Evolutionary conservation across 2,329 filamentous ascomycete genomes (phyloP).

Genomic region (Sclerotinia nivalis): DNA sequence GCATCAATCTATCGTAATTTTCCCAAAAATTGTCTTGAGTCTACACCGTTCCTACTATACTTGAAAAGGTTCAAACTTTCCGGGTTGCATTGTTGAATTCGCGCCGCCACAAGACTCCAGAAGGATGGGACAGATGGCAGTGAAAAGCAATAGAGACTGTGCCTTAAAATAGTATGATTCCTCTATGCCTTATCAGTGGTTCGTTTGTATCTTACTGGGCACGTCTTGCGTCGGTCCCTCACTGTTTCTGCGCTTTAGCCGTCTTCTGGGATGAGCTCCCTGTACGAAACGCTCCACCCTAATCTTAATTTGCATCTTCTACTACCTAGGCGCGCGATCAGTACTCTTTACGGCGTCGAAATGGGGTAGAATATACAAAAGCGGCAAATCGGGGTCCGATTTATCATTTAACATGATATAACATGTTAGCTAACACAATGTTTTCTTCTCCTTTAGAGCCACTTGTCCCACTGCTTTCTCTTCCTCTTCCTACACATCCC

Average conservation of each 20-base stretch:
- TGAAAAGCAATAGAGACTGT: background rate
- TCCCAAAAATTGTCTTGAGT: background rate
- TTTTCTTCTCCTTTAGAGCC: slow-evolving; percentile 12
- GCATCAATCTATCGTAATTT: background rate
- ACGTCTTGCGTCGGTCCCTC: background rate
- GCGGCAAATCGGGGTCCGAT: background rate
- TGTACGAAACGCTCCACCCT: slow-evolving; percentile 20
- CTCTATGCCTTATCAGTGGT: slow-evolving; percentile 8
- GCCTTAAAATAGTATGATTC: slow-evolving; percentile 15
- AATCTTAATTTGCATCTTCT: slow-evolving; percentile 16
- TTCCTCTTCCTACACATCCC: background rate
- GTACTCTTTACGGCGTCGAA: slow-evolving; percentile 4
- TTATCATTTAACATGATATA: background rate
- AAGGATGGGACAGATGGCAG: background rate
- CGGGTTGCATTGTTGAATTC: background rate
- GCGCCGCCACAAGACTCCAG: background rate
- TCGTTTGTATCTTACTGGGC: slow-evolving; percentile 1
- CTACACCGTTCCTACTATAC: background rate
- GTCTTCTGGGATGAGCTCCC: slow-evolving; percentile 13
- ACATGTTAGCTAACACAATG: slow-evolving; percentile 11
- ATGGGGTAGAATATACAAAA: slow-evolving; percentile 9
- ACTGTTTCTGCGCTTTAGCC: slow-evolving; percentile 16
- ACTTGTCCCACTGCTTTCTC: background rate
- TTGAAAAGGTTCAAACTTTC: background rate
- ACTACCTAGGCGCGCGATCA: slow-evolving; percentile 19